Percentiles rank a stretch among this genome's conserved stretches.
Conservation (phyloP, 805 yeast species). For the Metschnikowia henanensis region DNA sequence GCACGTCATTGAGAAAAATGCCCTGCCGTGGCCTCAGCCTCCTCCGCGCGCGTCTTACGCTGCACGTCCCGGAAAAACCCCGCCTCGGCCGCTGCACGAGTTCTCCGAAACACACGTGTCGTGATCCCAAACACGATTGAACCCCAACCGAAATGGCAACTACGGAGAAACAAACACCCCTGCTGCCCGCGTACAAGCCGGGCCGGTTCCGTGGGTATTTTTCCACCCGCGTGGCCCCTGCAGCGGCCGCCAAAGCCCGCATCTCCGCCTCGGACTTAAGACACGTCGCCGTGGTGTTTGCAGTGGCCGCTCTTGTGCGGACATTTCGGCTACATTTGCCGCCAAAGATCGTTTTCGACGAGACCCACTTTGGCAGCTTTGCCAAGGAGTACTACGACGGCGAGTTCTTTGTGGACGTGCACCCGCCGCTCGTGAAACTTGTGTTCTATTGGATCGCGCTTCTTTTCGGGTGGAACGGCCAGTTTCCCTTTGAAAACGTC, state of each 20-base stretch:
- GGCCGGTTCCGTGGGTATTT: constrained; percentile 33
- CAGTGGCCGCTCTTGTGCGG: constrained; percentile 28
- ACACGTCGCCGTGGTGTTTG: constrained; percentile 6
- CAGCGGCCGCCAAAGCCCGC: constrained; percentile 13
- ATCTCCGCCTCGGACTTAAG: constrained; percentile 18
- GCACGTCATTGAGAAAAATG: too few species aligned
- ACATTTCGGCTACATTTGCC: constrained; percentile 37
- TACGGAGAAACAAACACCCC: constrained; percentile 5
- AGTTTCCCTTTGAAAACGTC: constrained; percentile 36
- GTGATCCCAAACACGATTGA: too few species aligned
- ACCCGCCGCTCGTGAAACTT: constrained; percentile 70
- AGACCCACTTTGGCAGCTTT: constrained; percentile 42
- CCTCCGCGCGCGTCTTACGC: neutral
- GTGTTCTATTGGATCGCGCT: constrained; percentile 54
- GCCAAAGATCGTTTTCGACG: constrained; percentile 47
- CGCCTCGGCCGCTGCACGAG: too few species aligned
- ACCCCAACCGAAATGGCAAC: neutral
- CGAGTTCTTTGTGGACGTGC: constrained; percentile 65
- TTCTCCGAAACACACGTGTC: too few species aligned
- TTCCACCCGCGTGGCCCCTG: constrained; percentile 24
- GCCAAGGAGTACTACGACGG: constrained; percentile 51
- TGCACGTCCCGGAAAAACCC: too few species aligned
- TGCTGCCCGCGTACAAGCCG: constrained; percentile 27
- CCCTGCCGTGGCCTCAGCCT: too few species aligned
- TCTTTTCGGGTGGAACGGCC: constrained; percentile 52